Conservation (phyloP, 768 basidiomycete genomes). For the Leccinum longicurvipes region DNA sequence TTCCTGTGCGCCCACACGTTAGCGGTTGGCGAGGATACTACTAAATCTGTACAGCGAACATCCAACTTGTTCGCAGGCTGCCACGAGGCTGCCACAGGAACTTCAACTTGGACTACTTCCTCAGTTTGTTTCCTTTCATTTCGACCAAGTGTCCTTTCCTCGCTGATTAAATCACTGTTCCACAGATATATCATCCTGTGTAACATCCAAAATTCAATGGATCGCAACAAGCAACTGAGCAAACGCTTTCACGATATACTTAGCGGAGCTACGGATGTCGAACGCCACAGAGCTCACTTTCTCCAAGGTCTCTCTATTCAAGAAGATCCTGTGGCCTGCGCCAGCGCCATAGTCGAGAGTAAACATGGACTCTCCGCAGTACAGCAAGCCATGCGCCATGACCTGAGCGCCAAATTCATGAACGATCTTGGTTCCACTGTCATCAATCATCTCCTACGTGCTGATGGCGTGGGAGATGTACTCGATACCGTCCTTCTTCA, state of each 20-base stretch:
- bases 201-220: conserved; percentile 8
- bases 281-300: conserved; percentile 33
- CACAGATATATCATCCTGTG: too few relatives aligned
- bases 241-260: conserved; percentile 37
- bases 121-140: too few relatives aligned
- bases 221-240: conserved; percentile 27
- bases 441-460: conserved; percentile 37
- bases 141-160: too few relatives aligned
- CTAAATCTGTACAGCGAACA: too few relatives aligned
- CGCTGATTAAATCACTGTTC: too few relatives aligned
- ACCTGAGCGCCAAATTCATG: conserved; percentile 37
- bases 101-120: too few relatives aligned
- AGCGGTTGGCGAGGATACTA: too few relatives aligned
- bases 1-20: too few relatives aligned
- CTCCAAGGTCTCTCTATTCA: conserved; percentile 45
- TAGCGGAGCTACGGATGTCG: conserved; percentile 25
- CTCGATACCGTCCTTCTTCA: conserved; percentile 37
- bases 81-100: too few relatives aligned
- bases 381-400: conserved; percentile 40
- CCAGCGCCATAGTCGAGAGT: conserved; percentile 37
- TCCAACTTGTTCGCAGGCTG: too few relatives aligned
- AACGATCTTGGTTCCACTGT: conserved; percentile 40
- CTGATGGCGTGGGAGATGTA: conserved; percentile 36
- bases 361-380: conserved; percentile 36
- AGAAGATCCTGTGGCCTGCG: conserved; percentile 35